Evolutionary conservation across 75 land plant genomes (phyloP).

Genomic region (Chamaecyparis obtusa): DNA sequence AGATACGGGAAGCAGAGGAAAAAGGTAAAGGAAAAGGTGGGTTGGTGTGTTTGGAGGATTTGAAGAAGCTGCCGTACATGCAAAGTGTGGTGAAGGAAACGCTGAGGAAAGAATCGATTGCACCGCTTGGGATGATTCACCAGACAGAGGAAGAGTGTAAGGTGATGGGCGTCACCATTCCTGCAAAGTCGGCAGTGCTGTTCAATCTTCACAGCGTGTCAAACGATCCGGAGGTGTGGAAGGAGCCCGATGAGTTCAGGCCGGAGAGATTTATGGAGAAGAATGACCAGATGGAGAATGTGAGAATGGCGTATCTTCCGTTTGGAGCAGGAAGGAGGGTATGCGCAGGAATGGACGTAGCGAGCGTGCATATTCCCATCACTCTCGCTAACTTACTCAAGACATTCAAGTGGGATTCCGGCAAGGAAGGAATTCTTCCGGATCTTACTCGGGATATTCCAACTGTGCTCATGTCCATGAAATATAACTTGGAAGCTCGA

Average conservation of each 20-base stretch:
- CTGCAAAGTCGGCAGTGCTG: background rate
- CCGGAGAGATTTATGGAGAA: background rate
- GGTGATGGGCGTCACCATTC: background rate
- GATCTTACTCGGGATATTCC: too few species aligned
- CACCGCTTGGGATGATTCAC: background rate
- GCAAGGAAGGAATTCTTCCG: too few species aligned
- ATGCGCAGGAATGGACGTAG: too few species aligned
- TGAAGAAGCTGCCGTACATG: background rate
- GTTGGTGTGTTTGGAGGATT: background rate
- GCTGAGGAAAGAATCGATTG: background rate
- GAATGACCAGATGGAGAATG: too few species aligned
- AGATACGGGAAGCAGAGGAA: background rate
- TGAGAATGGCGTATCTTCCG: background rate
- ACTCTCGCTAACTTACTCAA: too few species aligned
- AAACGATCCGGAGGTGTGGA: background rate
- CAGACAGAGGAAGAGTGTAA: background rate
- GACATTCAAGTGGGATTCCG: too few species aligned
- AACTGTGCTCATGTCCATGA: too few species aligned
- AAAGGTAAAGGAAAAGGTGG: too few species aligned
- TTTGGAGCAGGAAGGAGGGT: too few species aligned
- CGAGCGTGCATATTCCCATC: too few species aligned
- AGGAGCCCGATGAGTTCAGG: background rate
- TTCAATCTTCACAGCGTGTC: background rate
- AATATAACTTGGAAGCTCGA: too few species aligned
- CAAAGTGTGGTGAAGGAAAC: slow-evolving; percentile 14